Evolutionary conservation across 73 alveolate species (phyloP).

Genomic region (Durusdinium trenchii): DNA sequence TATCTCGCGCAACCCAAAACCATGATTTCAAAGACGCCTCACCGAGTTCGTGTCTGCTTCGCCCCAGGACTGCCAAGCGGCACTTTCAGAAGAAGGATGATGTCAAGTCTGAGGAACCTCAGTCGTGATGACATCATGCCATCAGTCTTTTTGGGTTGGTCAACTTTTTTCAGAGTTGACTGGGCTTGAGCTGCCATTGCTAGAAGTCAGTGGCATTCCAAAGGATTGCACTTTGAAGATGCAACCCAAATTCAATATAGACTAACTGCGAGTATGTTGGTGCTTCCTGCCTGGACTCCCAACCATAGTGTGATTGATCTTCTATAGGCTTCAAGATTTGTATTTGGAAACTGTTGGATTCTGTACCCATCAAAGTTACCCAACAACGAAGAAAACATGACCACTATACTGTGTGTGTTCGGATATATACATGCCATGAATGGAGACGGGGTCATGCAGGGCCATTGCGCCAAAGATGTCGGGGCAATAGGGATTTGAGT

Average conservation of each 20-base stretch:
- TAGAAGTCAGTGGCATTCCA: background rate
- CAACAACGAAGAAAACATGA: no score
- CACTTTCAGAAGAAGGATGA: background rate
- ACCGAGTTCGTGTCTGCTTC: no score
- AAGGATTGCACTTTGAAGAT: background rate
- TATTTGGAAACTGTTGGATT: no score
- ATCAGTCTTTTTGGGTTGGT: background rate
- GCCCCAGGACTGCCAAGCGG: background rate
- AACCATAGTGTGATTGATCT: no score
- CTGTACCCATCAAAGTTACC: no score
- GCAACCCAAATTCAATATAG: background rate
- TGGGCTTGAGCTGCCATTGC: background rate
- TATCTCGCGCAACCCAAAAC: no score
- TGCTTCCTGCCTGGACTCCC: background rate
- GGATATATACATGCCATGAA: no score
- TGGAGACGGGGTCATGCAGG: no score
- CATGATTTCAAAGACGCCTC: no score
- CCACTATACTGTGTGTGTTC: no score
- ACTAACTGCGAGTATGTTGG: background rate
- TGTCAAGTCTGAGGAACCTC: background rate
- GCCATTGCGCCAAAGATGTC: no score
- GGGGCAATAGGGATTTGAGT: background rate
- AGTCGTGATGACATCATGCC: background rate
- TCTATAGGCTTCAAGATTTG: no score
- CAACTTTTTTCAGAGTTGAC: background rate